Percentiles rank a stretch among this genome's conserved stretches.
phyloP scores from a whole-genome alignment of 345 rosid genomes.

The Eucalyptus regnans region DNA sequence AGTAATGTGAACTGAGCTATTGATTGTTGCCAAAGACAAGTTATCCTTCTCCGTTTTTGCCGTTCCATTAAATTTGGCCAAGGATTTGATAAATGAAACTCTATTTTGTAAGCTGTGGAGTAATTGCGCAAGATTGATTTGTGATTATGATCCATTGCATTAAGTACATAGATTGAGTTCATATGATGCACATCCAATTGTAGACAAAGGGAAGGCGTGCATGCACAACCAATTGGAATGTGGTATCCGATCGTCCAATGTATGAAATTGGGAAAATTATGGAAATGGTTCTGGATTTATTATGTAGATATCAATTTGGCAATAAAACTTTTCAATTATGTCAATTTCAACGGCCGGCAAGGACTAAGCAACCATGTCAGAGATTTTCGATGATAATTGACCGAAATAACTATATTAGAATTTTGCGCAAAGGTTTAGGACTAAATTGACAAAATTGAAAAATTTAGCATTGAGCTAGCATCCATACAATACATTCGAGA shows the following conservation, averaged over 20 bases:
- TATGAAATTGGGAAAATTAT: neutral
- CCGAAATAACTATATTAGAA: accelerated
- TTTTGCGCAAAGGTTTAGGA: accelerated
- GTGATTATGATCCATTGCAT: neutral
- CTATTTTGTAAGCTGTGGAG: neutral
- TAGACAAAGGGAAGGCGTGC: neutral
- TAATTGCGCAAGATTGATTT: neutral
- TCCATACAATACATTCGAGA: neutral
- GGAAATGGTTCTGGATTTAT: accelerated
- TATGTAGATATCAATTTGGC: neutral
- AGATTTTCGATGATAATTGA: neutral
- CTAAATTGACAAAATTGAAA: neutral
- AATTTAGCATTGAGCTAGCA: accelerated
- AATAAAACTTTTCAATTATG: neutral
- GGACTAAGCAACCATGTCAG: accelerated
- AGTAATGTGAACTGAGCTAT: neutral
- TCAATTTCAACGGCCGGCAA: accelerated
- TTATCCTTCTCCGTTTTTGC: neutral
- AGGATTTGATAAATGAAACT: neutral
- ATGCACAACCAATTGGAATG: neutral
- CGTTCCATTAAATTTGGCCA: neutral
- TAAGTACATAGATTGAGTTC: neutral
- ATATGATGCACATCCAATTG: neutral
- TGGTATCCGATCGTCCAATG: neutral
- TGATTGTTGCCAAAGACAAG: neutral